These are phyloP conservation scores for Colletotrichum phormii DNA, from an alignment of 2,329 filamentous ascomycete species.

Conservation along the genomic window DNA sequence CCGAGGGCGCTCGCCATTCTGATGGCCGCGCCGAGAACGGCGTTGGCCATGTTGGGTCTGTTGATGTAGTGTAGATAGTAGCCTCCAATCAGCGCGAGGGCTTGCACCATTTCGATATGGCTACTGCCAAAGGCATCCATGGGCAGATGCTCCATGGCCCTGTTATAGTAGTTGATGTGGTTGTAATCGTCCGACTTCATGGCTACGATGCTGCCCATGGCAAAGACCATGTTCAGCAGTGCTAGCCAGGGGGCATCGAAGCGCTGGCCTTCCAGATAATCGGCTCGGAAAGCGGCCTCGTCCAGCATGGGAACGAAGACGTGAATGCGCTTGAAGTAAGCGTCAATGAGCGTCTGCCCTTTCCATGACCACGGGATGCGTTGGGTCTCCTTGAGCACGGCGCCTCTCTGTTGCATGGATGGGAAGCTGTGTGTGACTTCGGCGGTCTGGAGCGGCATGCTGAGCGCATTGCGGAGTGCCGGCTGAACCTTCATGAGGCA, in stretches of 20 bases:
- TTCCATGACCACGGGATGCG: constrained; percentile 70
- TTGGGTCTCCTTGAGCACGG: constrained; percentile 59
- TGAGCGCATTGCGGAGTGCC: constrained; percentile 56
- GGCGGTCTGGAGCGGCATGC: constrained; percentile 59
- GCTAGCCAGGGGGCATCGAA: constrained; percentile 78
- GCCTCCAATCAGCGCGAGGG: constrained; percentile 77
- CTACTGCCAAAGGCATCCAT: constrained; percentile 73
- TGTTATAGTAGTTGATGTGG: constrained; percentile 77
- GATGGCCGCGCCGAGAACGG: constrained; percentile 76
- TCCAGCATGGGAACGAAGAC: constrained; percentile 80
- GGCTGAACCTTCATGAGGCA: constrained; percentile 73
- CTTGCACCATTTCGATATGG: constrained; percentile 78
- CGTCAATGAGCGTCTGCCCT: constrained; percentile 76
- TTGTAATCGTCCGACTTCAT: constrained; percentile 73
- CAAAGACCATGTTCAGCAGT: constrained; percentile 81
- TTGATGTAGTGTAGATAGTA: constrained; percentile 85
- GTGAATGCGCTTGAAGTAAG: constrained; percentile 81
- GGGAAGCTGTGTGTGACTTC: constrained; percentile 60
- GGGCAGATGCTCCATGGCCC: constrained; percentile 73
- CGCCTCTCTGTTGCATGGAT: constrained; percentile 54
- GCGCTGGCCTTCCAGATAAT: constrained; percentile 65
- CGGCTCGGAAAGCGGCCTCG: constrained; percentile 74
- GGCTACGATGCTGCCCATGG: constrained; percentile 78
- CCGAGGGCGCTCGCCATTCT: constrained; percentile 81
- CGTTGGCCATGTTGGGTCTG: constrained; percentile 81